These are phyloP conservation scores for Gnomoniopsis smithogilvyi DNA, from an alignment of 2,329 filamentous ascomycete genomes.

Conservation along the genomic window DNA sequence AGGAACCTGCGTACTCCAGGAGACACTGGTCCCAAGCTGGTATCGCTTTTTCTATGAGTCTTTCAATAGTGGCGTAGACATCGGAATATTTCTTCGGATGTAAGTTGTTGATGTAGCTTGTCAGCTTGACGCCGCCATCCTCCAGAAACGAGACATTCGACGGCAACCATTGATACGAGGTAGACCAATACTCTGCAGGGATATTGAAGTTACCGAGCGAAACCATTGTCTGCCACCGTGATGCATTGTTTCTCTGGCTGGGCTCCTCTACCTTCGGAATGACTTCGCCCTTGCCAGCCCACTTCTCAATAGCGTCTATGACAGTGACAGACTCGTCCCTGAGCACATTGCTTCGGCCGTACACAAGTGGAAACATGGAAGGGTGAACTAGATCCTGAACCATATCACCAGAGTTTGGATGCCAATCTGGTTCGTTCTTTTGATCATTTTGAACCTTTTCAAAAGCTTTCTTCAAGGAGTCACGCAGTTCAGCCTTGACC, in stretches of 20 bases:
- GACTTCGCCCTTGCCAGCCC: slow-evolving; percentile 13
- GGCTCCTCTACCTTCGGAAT: neutral
- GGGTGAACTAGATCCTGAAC: slow-evolving; percentile 54
- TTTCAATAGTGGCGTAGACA: slow-evolving; percentile 18
- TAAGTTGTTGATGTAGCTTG: slow-evolving; percentile 19
- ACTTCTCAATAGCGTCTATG: slow-evolving; percentile 1
- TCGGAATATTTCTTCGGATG: slow-evolving; percentile 13
- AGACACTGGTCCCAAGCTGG: slow-evolving; percentile 4
- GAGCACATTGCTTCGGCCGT: slow-evolving; percentile 33
- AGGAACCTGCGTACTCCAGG: neutral
- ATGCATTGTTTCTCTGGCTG: neutral
- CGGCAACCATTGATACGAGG: slow-evolving; percentile 20
- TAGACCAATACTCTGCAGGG: slow-evolving; percentile 4
- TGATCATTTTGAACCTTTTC: slow-evolving; percentile 37
- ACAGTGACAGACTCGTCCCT: neutral
- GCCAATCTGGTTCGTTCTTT: slow-evolving; percentile 42
- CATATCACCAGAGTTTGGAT: slow-evolving; percentile 44
- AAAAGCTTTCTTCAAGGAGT: slow-evolving; percentile 6
- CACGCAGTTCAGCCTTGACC: slow-evolving; percentile 6
- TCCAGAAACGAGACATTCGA: slow-evolving; percentile 16
- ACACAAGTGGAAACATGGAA: slow-evolving; percentile 50
- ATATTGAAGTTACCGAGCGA: neutral
- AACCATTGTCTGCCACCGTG: neutral
- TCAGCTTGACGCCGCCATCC: slow-evolving; percentile 13
- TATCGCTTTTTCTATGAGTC: slow-evolving; percentile 7